Base-by-base conservation (phyloP, 1,139 yeast species). In the Saccharomyces hybrid region DNA sequence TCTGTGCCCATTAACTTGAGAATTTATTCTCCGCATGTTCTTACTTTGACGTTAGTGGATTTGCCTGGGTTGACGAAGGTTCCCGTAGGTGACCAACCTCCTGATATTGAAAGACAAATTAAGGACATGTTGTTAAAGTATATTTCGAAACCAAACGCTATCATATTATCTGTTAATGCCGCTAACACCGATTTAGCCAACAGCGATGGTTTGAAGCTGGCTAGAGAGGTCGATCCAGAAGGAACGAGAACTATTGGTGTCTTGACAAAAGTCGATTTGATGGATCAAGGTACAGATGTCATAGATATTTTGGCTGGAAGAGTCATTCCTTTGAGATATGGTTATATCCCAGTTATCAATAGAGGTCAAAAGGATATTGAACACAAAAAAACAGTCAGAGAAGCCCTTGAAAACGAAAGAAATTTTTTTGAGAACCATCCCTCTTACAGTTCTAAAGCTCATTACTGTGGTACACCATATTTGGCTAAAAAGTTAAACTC, bases 51-150 rank as follows among this genome's bases (percentile, higher is more conserved):
- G 2, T 80, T 93, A 67, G 99, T 93, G 47, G 99, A 93, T 77
- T 79, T 93, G 65, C 99, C 99, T 13, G 99, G 99, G 58, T 80
- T 95, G 68, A 93, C 99, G 31, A 93, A 93, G 73, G 99, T 95
- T 46, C 99, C 99, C n/a, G 98, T 93, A 51, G 99, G 99, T 50
- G 99, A 93, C 72, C 99, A 93, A 74, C 99, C 99, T 54, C 88
- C 87, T 70, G 99, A 93, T 72, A 93, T 93, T 62, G 99, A 93
- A 76, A 84, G 82, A 61, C 97, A 88, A 73, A 95, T 93, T 65
- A 84, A 88, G 69, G 97, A 91, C 60, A 93, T 93, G 98, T 78
- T 93, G 57, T 78, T 93, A 80, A 89, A 89, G 72, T 93, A 87
- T 70, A 93, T 93, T 65, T 84, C 96, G 41, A 91, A 90, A 71